Percentiles rank a stretch among this genome's conserved stretches.
phyloP scores from a whole-genome alignment of 345 rosid genomes.

The Kernera saxatilis region DNA sequence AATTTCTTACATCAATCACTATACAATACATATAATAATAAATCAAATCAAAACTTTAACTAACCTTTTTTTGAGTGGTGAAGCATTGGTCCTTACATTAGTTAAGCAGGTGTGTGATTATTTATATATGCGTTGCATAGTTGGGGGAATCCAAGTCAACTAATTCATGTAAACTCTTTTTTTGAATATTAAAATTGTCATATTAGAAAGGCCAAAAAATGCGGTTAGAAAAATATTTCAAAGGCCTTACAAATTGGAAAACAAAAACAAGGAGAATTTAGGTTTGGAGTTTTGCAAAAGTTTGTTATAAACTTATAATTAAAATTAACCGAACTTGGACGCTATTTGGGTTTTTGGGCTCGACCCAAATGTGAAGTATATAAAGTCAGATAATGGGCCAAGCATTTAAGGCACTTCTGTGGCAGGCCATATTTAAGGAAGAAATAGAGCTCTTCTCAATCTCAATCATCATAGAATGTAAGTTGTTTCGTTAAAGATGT shows the following conservation, averaged over 20 bases:
- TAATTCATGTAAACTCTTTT: neutral
- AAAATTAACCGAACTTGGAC: neutral
- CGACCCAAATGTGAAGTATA: neutral
- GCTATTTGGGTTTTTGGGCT: neutral
- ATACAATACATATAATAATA: neutral
- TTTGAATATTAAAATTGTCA: neutral
- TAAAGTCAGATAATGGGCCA: neutral
- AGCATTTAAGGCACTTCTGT: neutral
- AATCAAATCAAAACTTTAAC: slow-evolving; percentile 20
- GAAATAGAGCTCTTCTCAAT: neutral
- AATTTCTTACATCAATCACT: slow-evolving; percentile 7
- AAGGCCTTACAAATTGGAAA: neutral
- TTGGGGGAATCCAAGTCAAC: neutral
- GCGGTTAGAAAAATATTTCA: neutral
- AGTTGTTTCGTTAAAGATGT: no score
- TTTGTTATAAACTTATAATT: neutral
- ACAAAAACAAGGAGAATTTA: neutral
- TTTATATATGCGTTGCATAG: neutral
- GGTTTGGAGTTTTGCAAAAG: neutral
- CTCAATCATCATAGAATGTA: neutral
- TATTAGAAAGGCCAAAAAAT: neutral
- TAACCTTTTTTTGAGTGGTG: slow-evolving; percentile 5
- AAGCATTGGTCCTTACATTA: slow-evolving; percentile 14
- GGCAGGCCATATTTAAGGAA: neutral
- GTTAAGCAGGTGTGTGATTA: neutral